Base-by-base conservation (phyloP, 2,329 filamentous ascomycete species). In the Colletotrichum camelliae region DNA sequence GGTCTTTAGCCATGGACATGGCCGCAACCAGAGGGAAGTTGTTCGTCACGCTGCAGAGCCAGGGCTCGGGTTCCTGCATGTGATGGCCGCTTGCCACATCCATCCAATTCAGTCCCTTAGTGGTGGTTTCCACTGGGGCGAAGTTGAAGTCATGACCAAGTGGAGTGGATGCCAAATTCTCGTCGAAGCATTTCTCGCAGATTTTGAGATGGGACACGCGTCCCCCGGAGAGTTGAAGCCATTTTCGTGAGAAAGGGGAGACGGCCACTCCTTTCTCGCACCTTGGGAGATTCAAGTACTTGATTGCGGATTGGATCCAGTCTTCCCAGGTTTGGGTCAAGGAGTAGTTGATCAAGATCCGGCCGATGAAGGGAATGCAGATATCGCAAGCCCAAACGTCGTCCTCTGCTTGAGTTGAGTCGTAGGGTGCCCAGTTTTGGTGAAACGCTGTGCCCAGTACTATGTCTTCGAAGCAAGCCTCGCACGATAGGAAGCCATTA, bases 161-260 rank as follows among this genome's bases (percentile, higher is more conserved):
- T 0, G 65, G 65, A 0, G 84, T 85, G 4, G 80, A 58, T 0
- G 78, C 81, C 7, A 85, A n/a, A 15, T 79, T 81, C 21, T 85
- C 84, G 13, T 85, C 71, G 71, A 82, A 85, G 27, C 84, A 86
- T 2, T 81, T 72, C 60, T 85, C 82, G 67, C 85, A 86, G 1
- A 83, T 77, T 5, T 77, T 75, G 58, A 85, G 58, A 1, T 79
- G 76, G 2, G 81, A 74, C 4, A 84, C 79, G 7, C 8, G 39
- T 12, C 65, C 75, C 2, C 77, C 78, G 0, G 80, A 78, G 0
- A 80, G 77, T 1, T 78, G 48, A 33, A 81, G 80, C 83, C 83
- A 85, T 7, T 74, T 79, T 1, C 79, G 75, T 3, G 73, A 77
- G 13, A 79, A 80, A 1, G 79, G 73, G 18, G 77, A 75, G 1